Evolutionary conservation across 2,329 filamentous ascomycete genomes (phyloP), one percentile per base, ranked within the genome.

Genomic region (Drechslerella dactyloides): DNA sequence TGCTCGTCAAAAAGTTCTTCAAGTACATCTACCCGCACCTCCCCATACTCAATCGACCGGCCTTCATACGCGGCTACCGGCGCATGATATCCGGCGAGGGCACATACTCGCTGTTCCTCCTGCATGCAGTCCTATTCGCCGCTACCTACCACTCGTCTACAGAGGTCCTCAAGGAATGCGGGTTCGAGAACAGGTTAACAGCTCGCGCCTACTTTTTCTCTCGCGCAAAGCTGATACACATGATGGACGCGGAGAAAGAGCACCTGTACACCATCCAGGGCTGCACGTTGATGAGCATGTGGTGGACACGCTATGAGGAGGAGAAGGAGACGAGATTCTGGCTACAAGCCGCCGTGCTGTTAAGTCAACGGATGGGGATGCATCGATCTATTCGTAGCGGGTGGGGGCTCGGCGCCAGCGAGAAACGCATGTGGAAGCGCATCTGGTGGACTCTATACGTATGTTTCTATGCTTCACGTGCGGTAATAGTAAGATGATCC

Each of bases 391-490:
- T 72, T n/a, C 54, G 54, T 27, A 48, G 19, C 17, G 68, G 68
- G 2, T 72, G 68, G 68, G 68, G 68, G 13, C 60, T 72, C 8
- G 68, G 68, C 11, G 68, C 68, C 1, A 72, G 68, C 50, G 68
- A 72, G 33, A 50, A 61, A 15, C 68, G 68, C 19, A 72, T 72
- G 68, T 72, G 68, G 68, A 72, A 72, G 27, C 27, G 68, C 17
- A 72, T 72, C 51, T 72, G 68, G 68, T 72, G 68, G 68, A 72
- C 68, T 37, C 52, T 72, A 65, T 72, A 72, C 35, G 68, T 72
- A 72, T 65, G 68, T 33, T 7, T 44, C 11, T 44, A 6, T 33
- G n/a, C 23, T 57, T 42, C 1, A 30, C 15, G 23, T 23, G 30
- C 4, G 19, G n/a, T 15, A 19, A 19, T 53, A 19, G 19, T 33